Evolutionary conservation across 345 rosid genomes (phyloP).

Genomic region (Hypericum androsaemum): DNA sequence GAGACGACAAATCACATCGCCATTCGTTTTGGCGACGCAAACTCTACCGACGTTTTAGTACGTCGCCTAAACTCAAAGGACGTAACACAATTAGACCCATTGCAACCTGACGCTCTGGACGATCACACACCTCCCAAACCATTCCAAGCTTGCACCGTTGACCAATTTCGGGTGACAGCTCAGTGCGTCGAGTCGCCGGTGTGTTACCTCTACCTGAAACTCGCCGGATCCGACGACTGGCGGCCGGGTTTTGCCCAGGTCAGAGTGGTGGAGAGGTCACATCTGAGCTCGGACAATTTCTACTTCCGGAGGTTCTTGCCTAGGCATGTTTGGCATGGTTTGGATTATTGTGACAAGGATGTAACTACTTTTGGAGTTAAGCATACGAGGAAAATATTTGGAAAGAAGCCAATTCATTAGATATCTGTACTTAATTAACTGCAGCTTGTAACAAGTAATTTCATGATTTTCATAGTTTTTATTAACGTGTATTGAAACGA

Average conservation of each 20-base stretch:
- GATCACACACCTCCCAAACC: constrained; percentile 28
- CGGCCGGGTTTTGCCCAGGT: constrained; percentile 38
- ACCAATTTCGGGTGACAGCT: constrained; percentile 32
- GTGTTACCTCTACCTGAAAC: constrained; percentile 38
- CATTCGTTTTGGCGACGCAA: constrained; percentile 38
- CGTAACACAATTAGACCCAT: constrained; percentile 26
- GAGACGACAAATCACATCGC: constrained; percentile 32
- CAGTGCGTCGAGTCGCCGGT: constrained; percentile 29
- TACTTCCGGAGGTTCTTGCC: constrained; percentile 40
- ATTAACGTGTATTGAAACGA: too few relatives aligned
- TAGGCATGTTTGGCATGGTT: constrained; percentile 40
- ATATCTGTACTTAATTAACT: too few relatives aligned
- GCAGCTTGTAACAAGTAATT: too few relatives aligned
- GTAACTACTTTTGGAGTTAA: constrained; percentile 41
- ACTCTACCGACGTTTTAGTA: constrained; percentile 30
- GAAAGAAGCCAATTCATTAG: background rate
- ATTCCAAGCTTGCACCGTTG: constrained; percentile 42
- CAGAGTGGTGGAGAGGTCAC: constrained; percentile 16
- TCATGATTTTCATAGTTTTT: too few relatives aligned
- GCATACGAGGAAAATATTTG: constrained; percentile 23
- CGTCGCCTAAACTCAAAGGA: constrained; percentile 31
- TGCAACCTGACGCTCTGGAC: constrained; percentile 28
- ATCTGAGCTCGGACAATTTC: constrained; percentile 28
- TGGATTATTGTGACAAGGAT: constrained; percentile 32
- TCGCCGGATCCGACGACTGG: constrained; percentile 39